Percentiles rank a stretch among this genome's conserved stretches.
Evolutionary conservation across 2,329 filamentous ascomycete genomes (phyloP).

Genomic region (Xylariaceae sp.): DNA sequence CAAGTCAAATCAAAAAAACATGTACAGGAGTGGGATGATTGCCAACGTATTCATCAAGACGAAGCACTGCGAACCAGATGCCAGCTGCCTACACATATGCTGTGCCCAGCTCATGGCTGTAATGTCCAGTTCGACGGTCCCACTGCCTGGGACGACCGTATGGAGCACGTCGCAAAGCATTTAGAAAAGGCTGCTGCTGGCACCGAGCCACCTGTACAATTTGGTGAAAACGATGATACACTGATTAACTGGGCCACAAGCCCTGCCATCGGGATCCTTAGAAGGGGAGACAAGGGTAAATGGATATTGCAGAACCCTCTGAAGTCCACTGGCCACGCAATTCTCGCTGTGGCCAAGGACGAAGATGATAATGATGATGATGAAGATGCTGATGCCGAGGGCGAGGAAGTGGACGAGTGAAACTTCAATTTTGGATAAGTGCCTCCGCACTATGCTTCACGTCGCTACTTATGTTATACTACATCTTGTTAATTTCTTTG

Average conservation of each 20-base stretch:
- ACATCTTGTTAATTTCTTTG: conserved; percentile 3
- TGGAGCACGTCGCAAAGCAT: conserved; percentile 88
- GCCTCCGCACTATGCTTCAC: conserved; percentile 7
- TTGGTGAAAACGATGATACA: conserved; percentile 37
- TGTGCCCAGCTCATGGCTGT: conserved; percentile 70
- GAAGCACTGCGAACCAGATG: conserved; percentile 68
- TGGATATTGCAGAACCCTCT: conserved; percentile 41
- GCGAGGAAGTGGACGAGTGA: conserved; percentile 40
- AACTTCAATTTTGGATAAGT: neutral
- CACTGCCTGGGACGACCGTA: conserved; percentile 77
- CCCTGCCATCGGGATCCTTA: conserved; percentile 40
- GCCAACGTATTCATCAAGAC: conserved; percentile 61
- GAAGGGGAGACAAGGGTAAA: conserved; percentile 30
- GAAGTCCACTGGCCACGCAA: conserved; percentile 26
- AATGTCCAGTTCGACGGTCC: conserved; percentile 61
- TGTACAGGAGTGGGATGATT: conserved; percentile 54
- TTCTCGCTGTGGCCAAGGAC: neutral
- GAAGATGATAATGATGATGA: conserved; percentile 34
- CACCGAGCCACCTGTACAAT: conserved; percentile 36
- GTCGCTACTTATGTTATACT: no score
- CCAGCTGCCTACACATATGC: conserved; percentile 62
- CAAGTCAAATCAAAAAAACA: conserved; percentile 46
- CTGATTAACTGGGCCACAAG: conserved; percentile 40
- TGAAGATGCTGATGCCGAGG: conserved; percentile 40
- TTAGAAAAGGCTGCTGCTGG: conserved; percentile 62